Base-by-base conservation (phyloP, 106 monocot species). In the Acorus gramineus region DNA sequence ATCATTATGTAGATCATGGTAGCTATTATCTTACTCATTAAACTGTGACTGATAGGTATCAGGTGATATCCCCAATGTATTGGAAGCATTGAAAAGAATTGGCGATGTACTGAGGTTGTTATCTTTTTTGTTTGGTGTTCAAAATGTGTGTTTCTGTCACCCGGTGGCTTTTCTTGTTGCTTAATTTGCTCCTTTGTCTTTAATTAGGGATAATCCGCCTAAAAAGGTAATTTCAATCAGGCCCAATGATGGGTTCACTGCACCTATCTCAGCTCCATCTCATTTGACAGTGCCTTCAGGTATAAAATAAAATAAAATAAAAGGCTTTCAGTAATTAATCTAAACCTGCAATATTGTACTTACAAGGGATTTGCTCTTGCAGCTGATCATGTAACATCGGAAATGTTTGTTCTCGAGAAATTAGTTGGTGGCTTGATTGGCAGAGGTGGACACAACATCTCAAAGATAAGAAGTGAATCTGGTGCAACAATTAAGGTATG, bases 361-460 rank as follows among this genome's bases (percentile, higher is more conserved):
- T 13, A 13, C 14, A 8, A 14, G 42, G 28, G 28, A 12, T 7
- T 14, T 14, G 42, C 46, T 28, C 49, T 50, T 64, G 14, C 66
- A 66, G 66, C 42, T 53, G 66, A 66, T 7, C 52, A 66, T 14
- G 53, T 66, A 53, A 66, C 66, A 42, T 66, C 51, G 3, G 66
- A 66, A 42, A 52, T 66, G 53, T 53, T 52, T 42, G 54, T 66
- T 2, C 8, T 54, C 44, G 66, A 66, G 42, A 66, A 66, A 9
- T 66, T 66, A 44, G 66, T 66, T 11, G 66, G 66, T 44, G 66
- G 66, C 43, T 54, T 66, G 52, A 66, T 66, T 11, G 66, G 66
- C 6, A 66, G 66, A 43, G 54, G 54, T n/a, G 66, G 66, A 55
- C 45, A 66, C 42, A 66, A 66, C 66, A 66, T 66, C 8, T 66